Conservation (phyloP, 2,329 filamentous ascomycete species). For the Fusarium neocosmosporiellum region DNA sequence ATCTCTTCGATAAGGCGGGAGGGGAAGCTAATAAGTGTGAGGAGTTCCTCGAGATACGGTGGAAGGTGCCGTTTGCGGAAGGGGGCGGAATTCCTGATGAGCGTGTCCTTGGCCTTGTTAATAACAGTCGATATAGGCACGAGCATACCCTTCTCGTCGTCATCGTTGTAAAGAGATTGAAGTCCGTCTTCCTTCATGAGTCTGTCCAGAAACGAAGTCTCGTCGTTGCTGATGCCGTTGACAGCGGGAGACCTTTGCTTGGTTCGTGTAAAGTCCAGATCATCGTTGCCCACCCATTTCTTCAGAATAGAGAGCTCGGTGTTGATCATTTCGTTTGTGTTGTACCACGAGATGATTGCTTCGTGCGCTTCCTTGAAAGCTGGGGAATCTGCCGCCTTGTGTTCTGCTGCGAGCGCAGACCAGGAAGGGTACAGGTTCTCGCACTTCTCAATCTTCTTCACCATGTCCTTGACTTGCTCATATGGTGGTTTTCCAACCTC, state of each 20-base stretch:
- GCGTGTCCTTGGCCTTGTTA: slow-evolving; percentile 89
- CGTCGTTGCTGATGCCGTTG: slow-evolving; percentile 81
- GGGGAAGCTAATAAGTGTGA: slow-evolving; percentile 97
- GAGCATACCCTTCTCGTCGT: slow-evolving; percentile 78
- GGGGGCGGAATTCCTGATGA: slow-evolving; percentile 85
- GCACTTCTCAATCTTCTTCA: slow-evolving; percentile 89
- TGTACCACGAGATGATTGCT: slow-evolving; percentile 94
- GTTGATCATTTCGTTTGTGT: slow-evolving; percentile 95
- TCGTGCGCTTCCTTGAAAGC: slow-evolving; percentile 86
- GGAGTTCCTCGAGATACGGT: slow-evolving; percentile 94
- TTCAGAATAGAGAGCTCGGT: slow-evolving; percentile 91
- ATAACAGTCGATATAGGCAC: slow-evolving; percentile 87
- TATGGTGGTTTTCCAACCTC: slow-evolving; percentile 89
- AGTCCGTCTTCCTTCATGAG: slow-evolving; percentile 96
- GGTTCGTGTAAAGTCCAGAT: slow-evolving; percentile 87
- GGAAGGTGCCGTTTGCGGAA: slow-evolving; percentile 93
- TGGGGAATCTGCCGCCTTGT: slow-evolving; percentile 80
- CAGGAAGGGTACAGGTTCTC: slow-evolving; percentile 88
- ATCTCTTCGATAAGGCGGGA: slow-evolving; percentile 96
- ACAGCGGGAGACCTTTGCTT: slow-evolving; percentile 72
- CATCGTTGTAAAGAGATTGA: slow-evolving; percentile 87
- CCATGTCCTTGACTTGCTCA: slow-evolving; percentile 90
- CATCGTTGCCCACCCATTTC: slow-evolving; percentile 96
- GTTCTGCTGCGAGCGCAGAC: slow-evolving; percentile 76
- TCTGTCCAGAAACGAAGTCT: slow-evolving; percentile 92